Percentiles rank a stretch among this genome's conserved stretches.
phyloP scores from a whole-genome alignment of 805 yeast genomes.

The Pichia membranifaciens region DNA sequence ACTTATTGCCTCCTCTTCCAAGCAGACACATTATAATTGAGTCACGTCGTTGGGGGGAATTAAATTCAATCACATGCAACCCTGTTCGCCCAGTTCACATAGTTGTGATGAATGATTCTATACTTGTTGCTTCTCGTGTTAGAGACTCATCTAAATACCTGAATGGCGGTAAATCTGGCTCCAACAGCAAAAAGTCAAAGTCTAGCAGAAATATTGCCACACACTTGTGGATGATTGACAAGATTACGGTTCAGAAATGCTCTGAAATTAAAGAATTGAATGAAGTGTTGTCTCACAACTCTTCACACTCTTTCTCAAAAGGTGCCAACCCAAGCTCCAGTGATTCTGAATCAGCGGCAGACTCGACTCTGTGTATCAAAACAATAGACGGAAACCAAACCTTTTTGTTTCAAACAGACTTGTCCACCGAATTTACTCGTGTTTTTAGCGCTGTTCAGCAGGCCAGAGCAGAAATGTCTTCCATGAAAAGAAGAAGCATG shows the following conservation, averaged over 20 bases:
- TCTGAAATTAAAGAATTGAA: slow-evolving; percentile 5
- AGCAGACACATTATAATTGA: slow-evolving; percentile 78
- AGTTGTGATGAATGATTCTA: slow-evolving; percentile 69
- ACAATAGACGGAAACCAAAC: slow-evolving; percentile 23
- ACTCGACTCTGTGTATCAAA: slow-evolving; percentile 18
- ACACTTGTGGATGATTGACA: slow-evolving; percentile 70
- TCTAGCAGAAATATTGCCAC: slow-evolving; percentile 45
- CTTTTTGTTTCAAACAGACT: slow-evolving; percentile 56
- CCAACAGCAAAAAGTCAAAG: neutral
- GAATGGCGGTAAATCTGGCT: slow-evolving; percentile 22
- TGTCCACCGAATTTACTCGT: slow-evolving; percentile 49
- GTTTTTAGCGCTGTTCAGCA: slow-evolving; percentile 51
- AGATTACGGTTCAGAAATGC: slow-evolving; percentile 13
- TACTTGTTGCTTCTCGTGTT: slow-evolving; percentile 66
- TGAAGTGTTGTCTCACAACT: neutral
- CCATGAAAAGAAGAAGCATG: slow-evolving; percentile 35
- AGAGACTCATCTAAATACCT: slow-evolving; percentile 21
- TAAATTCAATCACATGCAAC: slow-evolving; percentile 81
- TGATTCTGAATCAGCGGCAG: slow-evolving; percentile 6
- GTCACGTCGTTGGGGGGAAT: slow-evolving; percentile 79
- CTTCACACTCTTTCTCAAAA: slow-evolving; percentile 8
- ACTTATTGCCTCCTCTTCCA: slow-evolving; percentile 63
- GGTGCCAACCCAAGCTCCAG: neutral
- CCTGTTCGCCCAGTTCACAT: slow-evolving; percentile 70
- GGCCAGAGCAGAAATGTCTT: slow-evolving; percentile 33